Conservation (phyloP, 768 basidiomycete genomes). For the Lyophyllum atratum region DNA sequence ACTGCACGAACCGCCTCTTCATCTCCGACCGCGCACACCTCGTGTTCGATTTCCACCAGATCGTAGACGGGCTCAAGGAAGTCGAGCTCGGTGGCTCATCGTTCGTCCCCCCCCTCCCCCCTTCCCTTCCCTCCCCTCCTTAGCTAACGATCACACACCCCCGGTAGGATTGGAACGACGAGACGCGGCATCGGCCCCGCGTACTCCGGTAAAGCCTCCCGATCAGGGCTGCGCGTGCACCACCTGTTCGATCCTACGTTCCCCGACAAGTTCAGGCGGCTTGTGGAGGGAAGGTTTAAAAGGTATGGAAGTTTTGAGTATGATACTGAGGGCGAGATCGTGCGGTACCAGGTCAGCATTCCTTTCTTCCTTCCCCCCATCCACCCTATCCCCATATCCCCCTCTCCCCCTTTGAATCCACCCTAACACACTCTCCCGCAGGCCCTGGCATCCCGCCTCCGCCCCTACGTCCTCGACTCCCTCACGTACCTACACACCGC, state of each 20-base stretch:
- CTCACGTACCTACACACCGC: conserved; percentile 84
- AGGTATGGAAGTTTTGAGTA: conserved; percentile 98
- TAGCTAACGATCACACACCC: background rate
- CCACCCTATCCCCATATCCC: background rate
- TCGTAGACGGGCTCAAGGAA: conserved; percentile 98
- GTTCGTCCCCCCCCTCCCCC: conserved; percentile 31
- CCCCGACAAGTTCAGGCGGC: conserved; percentile 87
- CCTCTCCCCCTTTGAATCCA: background rate
- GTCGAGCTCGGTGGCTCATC: conserved; percentile 92
- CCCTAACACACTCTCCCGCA: conserved; percentile 25
- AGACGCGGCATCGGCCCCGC: conserved; percentile 98
- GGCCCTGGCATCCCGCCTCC: conserved; percentile 81
- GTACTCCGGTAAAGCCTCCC: conserved; percentile 96
- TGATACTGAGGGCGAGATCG: conserved; percentile 95
- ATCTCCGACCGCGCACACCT: conserved; percentile 96
- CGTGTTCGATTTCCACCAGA: conserved; percentile 99
- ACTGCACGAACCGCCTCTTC: conserved; percentile 82
- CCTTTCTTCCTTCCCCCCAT: background rate
- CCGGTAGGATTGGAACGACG: conserved; percentile 88
- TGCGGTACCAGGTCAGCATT: conserved; percentile 77
- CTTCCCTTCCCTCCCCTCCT: background rate
- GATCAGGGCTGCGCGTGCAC: conserved; percentile 94
- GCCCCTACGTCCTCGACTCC: conserved; percentile 89
- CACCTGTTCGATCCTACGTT: conserved; percentile 92
- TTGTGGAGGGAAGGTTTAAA: conserved; percentile 97